These are phyloP conservation scores for Eucalyptus pauciflora DNA, from an alignment of 345 rosid genomes.

Conservation along the genomic window DNA sequence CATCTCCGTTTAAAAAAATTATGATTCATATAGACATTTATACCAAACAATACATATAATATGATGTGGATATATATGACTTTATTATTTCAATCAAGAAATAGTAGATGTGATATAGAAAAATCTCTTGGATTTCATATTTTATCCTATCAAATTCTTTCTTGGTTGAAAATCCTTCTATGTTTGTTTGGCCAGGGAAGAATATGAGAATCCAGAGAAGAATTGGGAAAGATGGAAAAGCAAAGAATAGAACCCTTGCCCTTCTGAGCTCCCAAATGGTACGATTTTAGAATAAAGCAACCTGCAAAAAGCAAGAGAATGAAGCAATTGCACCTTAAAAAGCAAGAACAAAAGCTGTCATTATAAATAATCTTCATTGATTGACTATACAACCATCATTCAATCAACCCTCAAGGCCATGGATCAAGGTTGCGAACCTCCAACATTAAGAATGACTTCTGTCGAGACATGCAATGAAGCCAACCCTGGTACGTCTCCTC, in stretches of 20 bases:
- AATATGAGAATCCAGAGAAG: background rate
- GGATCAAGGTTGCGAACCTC: background rate
- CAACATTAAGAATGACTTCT: background rate
- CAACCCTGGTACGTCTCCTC: background rate
- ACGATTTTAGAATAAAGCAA: background rate
- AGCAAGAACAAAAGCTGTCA: background rate
- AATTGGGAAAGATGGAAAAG: background rate
- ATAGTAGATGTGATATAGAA: rapidly evolving
- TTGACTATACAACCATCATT: background rate
- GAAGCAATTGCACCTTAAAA: background rate
- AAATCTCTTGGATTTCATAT: no score
- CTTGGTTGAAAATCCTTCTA: no score
- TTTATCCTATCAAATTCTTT: rapidly evolving
- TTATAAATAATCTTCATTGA: background rate
- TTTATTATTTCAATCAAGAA: no score
- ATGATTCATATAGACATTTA: no score
- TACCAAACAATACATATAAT: no score
- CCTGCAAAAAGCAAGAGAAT: background rate
- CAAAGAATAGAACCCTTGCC: background rate
- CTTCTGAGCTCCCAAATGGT: background rate
- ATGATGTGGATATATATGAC: no score
- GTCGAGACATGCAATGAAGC: background rate
- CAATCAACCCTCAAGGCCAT: background rate
- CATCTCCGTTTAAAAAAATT: no score
- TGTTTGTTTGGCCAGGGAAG: background rate